Evolutionary conservation across 208 protist genomes (phyloP).

Genomic region (Histomonas meleagridis): DNA sequence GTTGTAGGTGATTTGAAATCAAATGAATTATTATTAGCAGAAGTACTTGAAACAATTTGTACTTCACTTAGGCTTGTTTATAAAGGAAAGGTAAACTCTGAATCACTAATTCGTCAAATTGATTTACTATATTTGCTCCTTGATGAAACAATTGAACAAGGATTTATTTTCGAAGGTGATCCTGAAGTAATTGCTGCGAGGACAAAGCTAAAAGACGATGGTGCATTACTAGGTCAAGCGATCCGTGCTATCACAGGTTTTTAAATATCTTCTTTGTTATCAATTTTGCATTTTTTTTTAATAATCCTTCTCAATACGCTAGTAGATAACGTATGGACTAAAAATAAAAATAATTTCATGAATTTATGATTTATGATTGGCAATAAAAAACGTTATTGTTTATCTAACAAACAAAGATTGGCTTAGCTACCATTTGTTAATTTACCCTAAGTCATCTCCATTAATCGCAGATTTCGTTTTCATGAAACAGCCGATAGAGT

Average conservation of each 20-base stretch:
- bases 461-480: too few species aligned
- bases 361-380: too few species aligned
- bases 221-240: background rate
- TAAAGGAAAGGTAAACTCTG: background rate
- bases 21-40: constrained; percentile 2
- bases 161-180: constrained; percentile 32
- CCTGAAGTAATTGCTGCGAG: constrained; percentile 2
- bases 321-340: too few species aligned
- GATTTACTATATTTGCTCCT: constrained; percentile 8
- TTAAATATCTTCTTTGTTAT: too few species aligned
- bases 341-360: too few species aligned
- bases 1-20: constrained; percentile 22
- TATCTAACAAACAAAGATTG: too few species aligned
- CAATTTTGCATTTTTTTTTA: too few species aligned
- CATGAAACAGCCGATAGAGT: too few species aligned
- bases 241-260: background rate
- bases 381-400: too few species aligned
- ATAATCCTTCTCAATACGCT: too few species aligned
- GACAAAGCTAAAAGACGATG: background rate
- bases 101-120: background rate
- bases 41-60: constrained; percentile 32
- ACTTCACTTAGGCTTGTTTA: background rate
- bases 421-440: too few species aligned
- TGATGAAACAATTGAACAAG: constrained; percentile 32
- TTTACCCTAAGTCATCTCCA: too few species aligned